Evolutionary conservation across 768 basidiomycete species (phyloP), one percentile per base, ranked within the genome.

Genomic region (Phallus indusiatus): DNA sequence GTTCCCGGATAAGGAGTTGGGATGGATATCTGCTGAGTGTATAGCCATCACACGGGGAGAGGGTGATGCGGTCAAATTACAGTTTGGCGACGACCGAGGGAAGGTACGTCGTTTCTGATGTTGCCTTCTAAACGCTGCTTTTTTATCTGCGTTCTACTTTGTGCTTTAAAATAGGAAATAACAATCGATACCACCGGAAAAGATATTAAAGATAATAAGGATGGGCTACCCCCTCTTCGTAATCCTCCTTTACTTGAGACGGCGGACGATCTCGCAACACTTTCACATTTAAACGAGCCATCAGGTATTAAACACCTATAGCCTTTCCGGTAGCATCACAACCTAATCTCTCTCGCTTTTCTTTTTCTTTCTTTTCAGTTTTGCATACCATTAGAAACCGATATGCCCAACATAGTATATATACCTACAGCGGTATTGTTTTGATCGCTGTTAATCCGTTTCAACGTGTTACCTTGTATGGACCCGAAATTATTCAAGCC

Each of bases 361-460:
- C n/a, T n/a, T n/a, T n/a, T n/a, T n/a, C 7, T 28, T 28, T 28
- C 47, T 46, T 11, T 35, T 2, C 65, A 95, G 95, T 99, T 33
- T 79, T 99, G 24, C 94, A 99, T 69, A 95, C 95, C 49, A 97
- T 99, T 66, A 85, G 89, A 37, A 94, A 94, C 72, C 89, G 95
- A 66, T 99, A 99, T 75, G 90, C 87, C 35, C 89, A 94, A 65
- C 95, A 95, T 71, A 91, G 90, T 70, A 98, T 98, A 66, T 99
- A 98, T 69, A 98, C 96, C 34, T 99, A 98, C 75, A 94, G 91
- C 63, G 96, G 96, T 65, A 99, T 98, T 64, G 95, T 98, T 62
- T 83, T 99, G 64, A 96, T 99, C 70, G 96, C 96, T 56, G 86
- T 99, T 75, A 99, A 99, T 73, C 96, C 96, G 51, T 99, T 99